Percentiles rank a stretch among this genome's conserved stretches.
phyloP scores from a whole-genome alignment of 2,329 filamentous ascomycete genomes.

The Aspergillus fijiensis region DNA sequence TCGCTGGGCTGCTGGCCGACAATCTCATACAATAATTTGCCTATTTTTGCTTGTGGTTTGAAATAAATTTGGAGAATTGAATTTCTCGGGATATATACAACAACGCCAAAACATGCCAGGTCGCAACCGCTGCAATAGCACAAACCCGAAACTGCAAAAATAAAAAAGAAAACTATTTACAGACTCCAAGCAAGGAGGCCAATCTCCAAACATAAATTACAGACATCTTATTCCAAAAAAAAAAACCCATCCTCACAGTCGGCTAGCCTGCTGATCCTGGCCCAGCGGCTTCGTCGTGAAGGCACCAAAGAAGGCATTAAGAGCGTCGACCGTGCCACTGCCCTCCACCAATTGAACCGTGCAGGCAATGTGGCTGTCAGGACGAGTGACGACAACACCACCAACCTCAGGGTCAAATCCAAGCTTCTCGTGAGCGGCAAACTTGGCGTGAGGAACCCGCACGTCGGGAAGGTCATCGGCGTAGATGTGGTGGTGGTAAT shows the following conservation, averaged over 20 bases:
- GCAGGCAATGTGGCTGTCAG: slow-evolving; percentile 82
- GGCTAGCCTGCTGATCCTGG: slow-evolving; percentile 35
- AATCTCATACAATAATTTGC: neutral
- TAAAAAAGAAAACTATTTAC: slow-evolving; percentile 6
- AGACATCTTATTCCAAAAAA: slow-evolving; percentile 13
- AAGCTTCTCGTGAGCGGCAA: slow-evolving; percentile 82
- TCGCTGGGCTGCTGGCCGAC: neutral
- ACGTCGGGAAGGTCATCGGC: slow-evolving; percentile 78
- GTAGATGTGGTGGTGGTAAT: slow-evolving; percentile 81
- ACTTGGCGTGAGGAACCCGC: slow-evolving; percentile 66
- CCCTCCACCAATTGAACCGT: slow-evolving; percentile 74
- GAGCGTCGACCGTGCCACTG: slow-evolving; percentile 71
- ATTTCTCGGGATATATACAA: slow-evolving; percentile 10
- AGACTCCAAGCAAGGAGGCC: neutral
- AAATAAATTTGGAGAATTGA: neutral
- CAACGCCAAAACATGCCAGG: slow-evolving; percentile 13
- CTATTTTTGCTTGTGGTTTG: no score
- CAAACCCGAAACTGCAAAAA: neutral
- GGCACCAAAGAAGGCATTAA: slow-evolving; percentile 77
- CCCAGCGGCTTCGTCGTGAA: slow-evolving; percentile 63
- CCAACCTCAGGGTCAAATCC: slow-evolving; percentile 72
- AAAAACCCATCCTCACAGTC: slow-evolving; percentile 25
- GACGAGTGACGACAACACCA: slow-evolving; percentile 78
- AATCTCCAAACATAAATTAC: slow-evolving; percentile 1
- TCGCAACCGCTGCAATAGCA: slow-evolving; percentile 2